phyloP scores from a whole-genome alignment of 305 asterid species.

The Lippia alba region DNA sequence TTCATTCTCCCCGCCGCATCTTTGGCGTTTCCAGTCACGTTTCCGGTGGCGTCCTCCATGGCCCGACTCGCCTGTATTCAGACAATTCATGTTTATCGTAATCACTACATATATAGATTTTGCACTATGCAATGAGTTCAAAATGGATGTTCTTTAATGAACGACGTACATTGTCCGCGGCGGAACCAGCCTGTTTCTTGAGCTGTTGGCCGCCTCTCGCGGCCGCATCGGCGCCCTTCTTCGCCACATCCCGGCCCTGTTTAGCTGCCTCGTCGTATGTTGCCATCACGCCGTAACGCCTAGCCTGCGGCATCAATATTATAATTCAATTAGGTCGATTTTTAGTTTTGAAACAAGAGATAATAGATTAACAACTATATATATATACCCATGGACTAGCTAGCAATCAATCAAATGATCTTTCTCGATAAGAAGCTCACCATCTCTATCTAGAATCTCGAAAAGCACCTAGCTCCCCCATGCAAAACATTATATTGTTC shows the following conservation, averaged over 20 bases:
- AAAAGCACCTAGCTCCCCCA: too few relatives aligned
- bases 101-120: too few relatives aligned
- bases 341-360: too few relatives aligned
- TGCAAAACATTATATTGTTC: too few relatives aligned
- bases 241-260: conserved; percentile 57
- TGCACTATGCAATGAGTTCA: background rate
- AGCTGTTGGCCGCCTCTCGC: conserved; percentile 54
- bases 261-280: conserved; percentile 52
- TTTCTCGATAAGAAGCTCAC: too few relatives aligned
- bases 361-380: background rate
- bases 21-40: conserved; percentile 26
- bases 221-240: conserved; percentile 61
- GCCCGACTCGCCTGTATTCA: conserved; percentile 38
- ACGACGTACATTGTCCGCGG: conserved; percentile 48
- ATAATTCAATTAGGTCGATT: too few relatives aligned
- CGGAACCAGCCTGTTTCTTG: conserved; percentile 49
- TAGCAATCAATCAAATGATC: too few relatives aligned
- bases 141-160: background rate
- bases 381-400: too few relatives aligned
- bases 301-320: conserved; percentile 26
- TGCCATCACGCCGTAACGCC: conserved; percentile 42
- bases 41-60: conserved; percentile 35
- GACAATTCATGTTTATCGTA: too few relatives aligned
- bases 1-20: too few relatives aligned
- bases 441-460: too few relatives aligned